phyloP scores from a whole-genome alignment of 1,284 basidiomycete genomes.

The Tausonia pullulans region DNA sequence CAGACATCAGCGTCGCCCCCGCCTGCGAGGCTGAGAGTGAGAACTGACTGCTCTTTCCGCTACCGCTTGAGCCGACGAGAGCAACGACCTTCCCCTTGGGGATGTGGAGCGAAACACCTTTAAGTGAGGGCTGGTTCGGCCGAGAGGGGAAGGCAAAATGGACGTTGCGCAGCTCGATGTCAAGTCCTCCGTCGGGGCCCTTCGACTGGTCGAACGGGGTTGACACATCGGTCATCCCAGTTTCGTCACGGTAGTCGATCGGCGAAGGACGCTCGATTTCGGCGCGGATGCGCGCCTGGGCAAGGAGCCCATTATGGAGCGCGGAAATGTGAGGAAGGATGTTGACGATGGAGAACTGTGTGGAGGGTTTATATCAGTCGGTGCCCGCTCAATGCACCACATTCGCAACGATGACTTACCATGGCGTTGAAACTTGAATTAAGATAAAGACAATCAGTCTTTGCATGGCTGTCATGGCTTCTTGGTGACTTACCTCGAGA shows the following conservation, averaged over 20 bases:
- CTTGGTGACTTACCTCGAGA: neutral
- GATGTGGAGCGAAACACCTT: constrained; percentile 32
- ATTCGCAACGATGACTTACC: too few species aligned
- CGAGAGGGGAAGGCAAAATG: constrained; percentile 38
- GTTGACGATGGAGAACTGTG: constrained; percentile 20
- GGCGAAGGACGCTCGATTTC: constrained; percentile 29
- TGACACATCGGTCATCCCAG: constrained; percentile 18
- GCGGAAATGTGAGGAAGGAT: constrained; percentile 29
- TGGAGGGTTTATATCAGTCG: too few species aligned
- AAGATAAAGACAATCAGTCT: too few species aligned
- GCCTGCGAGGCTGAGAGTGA: neutral
- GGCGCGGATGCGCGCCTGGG: constrained; percentile 21
- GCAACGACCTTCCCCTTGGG: constrained; percentile 28
- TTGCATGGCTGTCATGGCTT: too few species aligned
- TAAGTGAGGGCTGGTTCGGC: constrained; percentile 30
- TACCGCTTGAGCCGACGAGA: constrained; percentile 30
- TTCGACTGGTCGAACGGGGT: neutral
- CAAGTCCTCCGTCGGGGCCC: constrained; percentile 11
- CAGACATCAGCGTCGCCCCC: neutral
- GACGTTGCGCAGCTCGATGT: constrained; percentile 34
- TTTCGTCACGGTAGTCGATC: constrained; percentile 27
- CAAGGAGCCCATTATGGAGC: constrained; percentile 21
- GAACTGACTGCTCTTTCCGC: neutral
- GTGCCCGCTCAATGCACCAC: too few species aligned
- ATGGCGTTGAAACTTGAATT: too few species aligned